Conservation (phyloP, 768 basidiomycete species). For the Tylopilus rubrobrunneus region DNA sequence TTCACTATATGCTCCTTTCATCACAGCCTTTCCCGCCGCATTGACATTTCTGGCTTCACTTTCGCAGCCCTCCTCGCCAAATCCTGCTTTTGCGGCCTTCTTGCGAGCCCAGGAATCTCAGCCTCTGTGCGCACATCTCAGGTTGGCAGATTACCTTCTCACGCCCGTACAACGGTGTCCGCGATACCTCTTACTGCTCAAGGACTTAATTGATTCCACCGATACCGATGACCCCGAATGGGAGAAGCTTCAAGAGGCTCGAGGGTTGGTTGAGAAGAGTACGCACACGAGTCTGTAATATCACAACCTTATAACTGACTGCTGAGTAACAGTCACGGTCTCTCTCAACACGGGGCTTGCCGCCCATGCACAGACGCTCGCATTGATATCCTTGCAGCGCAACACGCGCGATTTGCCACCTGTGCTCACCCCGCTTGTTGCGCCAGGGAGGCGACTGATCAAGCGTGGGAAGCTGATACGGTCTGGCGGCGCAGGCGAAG, state of each 20-base stretch:
- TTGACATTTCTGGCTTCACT: conserved; percentile 56
- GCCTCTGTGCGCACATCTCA: conserved; percentile 67
- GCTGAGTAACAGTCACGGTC: conserved; percentile 52
- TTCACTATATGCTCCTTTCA: conserved; percentile 81
- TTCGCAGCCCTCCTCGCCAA: conserved; percentile 41
- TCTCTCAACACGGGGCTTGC: conserved; percentile 79
- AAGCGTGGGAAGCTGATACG: conserved; percentile 63
- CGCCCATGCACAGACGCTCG: conserved; percentile 71
- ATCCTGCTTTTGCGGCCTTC: conserved; percentile 56
- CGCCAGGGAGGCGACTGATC: conserved; percentile 76
- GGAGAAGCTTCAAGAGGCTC: conserved; percentile 53
- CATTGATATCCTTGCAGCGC: conserved; percentile 75
- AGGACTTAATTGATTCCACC: conserved; percentile 72
- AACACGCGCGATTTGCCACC: conserved; percentile 73
- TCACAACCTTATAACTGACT: conserved; percentile 2
- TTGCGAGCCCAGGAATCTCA: conserved; percentile 63
- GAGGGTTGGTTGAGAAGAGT: conserved; percentile 75
- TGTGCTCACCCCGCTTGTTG: conserved; percentile 71
- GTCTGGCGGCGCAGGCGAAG: conserved; percentile 41
- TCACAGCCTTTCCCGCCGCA: conserved; percentile 71
- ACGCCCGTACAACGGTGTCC: conserved; percentile 88
- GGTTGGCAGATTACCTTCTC: conserved; percentile 80
- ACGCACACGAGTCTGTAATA: conserved; percentile 12
- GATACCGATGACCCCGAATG: conserved; percentile 65
- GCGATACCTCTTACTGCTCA: conserved; percentile 78